A percentile compares a stretch with the other conserved stretches of the same genome.
Evolutionary conservation across 352 stramenopile species (phyloP).

Genomic region (Pythium aphanidermatum): DNA sequence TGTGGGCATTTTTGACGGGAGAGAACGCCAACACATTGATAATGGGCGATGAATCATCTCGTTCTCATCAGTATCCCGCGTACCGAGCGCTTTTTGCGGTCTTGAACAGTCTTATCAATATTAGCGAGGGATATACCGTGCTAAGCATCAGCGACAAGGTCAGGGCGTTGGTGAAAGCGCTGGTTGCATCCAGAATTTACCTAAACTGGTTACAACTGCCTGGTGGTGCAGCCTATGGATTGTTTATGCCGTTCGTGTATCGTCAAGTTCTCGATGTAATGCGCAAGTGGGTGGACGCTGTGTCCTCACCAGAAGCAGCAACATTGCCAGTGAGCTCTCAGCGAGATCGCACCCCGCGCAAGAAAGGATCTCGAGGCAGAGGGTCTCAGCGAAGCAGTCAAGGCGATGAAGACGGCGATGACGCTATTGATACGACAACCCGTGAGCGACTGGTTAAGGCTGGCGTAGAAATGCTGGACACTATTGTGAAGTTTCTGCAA

Average conservation of each 20-base stretch:
- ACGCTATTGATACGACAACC: constrained; percentile 23
- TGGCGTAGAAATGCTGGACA: constrained; percentile 57
- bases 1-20: constrained; percentile 55
- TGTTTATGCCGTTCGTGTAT: constrained; percentile 86
- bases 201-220: constrained; percentile 76
- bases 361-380: constrained; percentile 4
- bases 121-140: constrained; percentile 47
- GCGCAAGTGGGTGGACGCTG: constrained; percentile 65
- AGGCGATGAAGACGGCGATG: constrained; percentile 22
- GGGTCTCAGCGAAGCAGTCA: constrained; percentile 6
- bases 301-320: constrained; percentile 3
- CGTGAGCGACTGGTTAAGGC: constrained; percentile 33
- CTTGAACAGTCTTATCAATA: constrained; percentile 50
- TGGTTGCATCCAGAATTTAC: constrained; percentile 72
- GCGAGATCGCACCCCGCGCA: constrained; percentile 9
- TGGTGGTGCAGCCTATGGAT: constrained; percentile 67
- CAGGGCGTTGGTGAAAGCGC: constrained; percentile 41
- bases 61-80: constrained; percentile 26
- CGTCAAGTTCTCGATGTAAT: constrained; percentile 70
- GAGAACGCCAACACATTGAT: constrained; percentile 21
- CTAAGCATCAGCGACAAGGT: constrained; percentile 31
- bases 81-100: constrained; percentile 65
- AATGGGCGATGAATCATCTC: constrained; percentile 27
- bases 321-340: constrained; percentile 1
- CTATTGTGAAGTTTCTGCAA: constrained; percentile 46